Conservation (phyloP, 1,284 basidiomycete genomes). For the Moniliella sp. region DNA sequence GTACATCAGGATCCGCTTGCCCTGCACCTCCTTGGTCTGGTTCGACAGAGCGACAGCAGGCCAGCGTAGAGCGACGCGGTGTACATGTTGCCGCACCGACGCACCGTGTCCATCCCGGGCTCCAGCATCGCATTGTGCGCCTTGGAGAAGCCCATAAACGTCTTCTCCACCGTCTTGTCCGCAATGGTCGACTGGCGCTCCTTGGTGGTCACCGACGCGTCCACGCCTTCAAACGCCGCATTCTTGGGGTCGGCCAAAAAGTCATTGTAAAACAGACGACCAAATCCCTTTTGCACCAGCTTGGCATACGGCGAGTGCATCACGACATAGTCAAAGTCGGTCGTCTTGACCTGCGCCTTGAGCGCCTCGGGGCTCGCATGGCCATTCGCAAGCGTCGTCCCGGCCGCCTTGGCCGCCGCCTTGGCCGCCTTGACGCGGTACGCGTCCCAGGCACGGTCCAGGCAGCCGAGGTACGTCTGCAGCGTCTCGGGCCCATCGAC, state of each 20-base stretch:
- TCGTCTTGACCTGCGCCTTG: slow-evolving; percentile 43
- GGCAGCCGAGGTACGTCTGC: slow-evolving; percentile 75
- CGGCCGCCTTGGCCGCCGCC: slow-evolving; percentile 7
- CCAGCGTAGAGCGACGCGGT: slow-evolving; percentile 89
- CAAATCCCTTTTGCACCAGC: slow-evolving; percentile 88
- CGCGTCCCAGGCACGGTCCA: slow-evolving; percentile 68
- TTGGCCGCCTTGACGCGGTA: slow-evolving; percentile 65
- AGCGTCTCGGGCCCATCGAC: slow-evolving; percentile 94
- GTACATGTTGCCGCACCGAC: slow-evolving; percentile 71
- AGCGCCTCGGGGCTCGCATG: slow-evolving; percentile 8
- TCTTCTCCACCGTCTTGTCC: slow-evolving; percentile 85
- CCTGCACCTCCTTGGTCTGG: slow-evolving; percentile 22
- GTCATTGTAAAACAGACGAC: slow-evolving; percentile 77
- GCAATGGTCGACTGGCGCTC: slow-evolving; percentile 42
- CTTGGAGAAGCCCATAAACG: slow-evolving; percentile 23
- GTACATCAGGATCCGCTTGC: slow-evolving; percentile 52
- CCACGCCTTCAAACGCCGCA: slow-evolving; percentile 51
- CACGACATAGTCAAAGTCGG: slow-evolving; percentile 65
- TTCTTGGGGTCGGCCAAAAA: slow-evolving; percentile 59
- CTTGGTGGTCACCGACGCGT: slow-evolving; percentile 44
- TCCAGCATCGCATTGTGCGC: slow-evolving; percentile 15
- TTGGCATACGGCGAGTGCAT: slow-evolving; percentile 80
- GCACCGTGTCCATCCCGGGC: slow-evolving; percentile 27
- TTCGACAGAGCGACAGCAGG: slow-evolving; percentile 44
- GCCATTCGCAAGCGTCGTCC: slow-evolving; percentile 3